phyloP scores from a whole-genome alignment of 2,329 filamentous ascomycete genomes.

The Xylaria sp. region DNA sequence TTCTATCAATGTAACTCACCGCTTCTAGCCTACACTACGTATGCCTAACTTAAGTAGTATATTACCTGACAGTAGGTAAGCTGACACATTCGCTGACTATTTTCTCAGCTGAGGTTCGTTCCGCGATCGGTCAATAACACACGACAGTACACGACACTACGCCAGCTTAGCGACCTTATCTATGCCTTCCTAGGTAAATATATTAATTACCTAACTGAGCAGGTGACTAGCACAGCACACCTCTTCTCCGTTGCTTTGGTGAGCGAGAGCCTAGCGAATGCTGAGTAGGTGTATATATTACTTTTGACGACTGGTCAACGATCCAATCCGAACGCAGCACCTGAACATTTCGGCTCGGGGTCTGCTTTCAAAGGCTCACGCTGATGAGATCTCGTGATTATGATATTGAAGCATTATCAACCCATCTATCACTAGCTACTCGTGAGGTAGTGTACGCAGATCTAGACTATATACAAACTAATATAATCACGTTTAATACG shows the following conservation, averaged over 20 bases:
- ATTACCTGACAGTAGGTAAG: constrained; percentile 7
- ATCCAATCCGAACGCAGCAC: constrained; percentile 14
- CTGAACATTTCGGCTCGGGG: constrained; percentile 8
- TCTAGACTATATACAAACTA: not conserved
- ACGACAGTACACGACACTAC: too few relatives aligned
- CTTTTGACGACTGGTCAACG: constrained; percentile 2
- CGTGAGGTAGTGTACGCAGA: too few relatives aligned
- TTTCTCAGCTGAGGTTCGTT: not conserved
- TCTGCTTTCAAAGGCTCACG: not conserved
- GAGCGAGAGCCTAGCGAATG: not conserved
- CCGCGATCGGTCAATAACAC: constrained; percentile 10
- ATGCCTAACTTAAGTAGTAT: not conserved
- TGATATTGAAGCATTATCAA: not conserved
- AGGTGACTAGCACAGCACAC: constrained; percentile 15
- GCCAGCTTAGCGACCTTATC: too few relatives aligned
- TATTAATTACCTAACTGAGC: constrained; percentile 27
- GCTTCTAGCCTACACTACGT: not conserved
- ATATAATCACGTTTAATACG: constrained; percentile 28
- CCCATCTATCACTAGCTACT: too few relatives aligned
- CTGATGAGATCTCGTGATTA: constrained; percentile 16
- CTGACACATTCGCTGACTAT: constrained; percentile 20
- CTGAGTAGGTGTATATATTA: not conserved
- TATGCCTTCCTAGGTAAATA: not conserved
- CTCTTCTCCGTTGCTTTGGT: not conserved
- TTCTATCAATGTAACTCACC: not conserved